Evolutionary conservation across 1,284 basidiomycete genomes (phyloP).

Genomic region (Puccinia brachypodii): DNA sequence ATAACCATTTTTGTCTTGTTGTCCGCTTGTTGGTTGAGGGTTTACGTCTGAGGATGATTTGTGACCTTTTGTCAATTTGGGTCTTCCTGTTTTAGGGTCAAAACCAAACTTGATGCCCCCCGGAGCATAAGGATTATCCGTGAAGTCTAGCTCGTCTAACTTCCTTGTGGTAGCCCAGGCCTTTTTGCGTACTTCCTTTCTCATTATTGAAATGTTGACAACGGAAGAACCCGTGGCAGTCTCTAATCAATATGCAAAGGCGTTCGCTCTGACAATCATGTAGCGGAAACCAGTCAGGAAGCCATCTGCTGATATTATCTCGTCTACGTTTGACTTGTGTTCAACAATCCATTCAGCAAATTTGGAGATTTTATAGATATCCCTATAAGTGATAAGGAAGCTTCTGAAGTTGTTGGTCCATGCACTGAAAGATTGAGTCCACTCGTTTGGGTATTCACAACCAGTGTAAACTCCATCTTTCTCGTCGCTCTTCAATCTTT

Average conservation of each 20-base stretch:
- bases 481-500: too few species aligned
- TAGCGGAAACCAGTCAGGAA: slow-evolving; percentile 6
- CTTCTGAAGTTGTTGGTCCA: background rate
- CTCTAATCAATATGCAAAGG: background rate
- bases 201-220: background rate
- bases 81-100: background rate
- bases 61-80: background rate
- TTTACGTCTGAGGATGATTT: too few species aligned
- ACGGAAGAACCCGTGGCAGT: background rate
- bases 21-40: too few species aligned
- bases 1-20: too few species aligned
- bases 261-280: background rate
- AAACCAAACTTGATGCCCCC: background rate
- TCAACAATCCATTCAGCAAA: background rate
- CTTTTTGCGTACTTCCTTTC: background rate
- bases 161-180: background rate
- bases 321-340: background rate
- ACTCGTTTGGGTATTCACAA: background rate
- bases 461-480: background rate
- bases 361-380: background rate
- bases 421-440: background rate
- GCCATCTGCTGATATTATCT: background rate
- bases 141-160: background rate
- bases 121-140: background rate
- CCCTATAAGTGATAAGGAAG: background rate